Conservation (phyloP, 495 filamentous ascomycete species). For the Podospora pseudoanserina region DNA sequence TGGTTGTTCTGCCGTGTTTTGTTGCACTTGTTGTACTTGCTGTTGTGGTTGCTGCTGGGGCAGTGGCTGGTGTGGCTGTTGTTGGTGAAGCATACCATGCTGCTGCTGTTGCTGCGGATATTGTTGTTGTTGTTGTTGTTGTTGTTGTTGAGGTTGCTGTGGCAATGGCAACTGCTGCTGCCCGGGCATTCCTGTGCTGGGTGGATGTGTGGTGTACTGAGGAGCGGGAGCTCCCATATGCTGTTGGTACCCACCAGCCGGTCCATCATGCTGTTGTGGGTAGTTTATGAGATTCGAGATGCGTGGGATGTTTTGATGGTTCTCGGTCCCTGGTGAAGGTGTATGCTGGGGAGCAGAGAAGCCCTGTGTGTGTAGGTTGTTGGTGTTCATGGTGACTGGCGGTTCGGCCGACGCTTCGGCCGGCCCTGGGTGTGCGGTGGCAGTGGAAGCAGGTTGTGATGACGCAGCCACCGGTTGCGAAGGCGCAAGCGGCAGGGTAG, state of each 20-base stretch:
- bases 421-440: conserved; percentile 28
- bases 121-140: conserved; percentile 21
- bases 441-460: conserved; percentile 18
- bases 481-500: conserved; percentile 18
- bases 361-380: not conserved
- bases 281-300: conserved; percentile 71
- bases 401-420: conserved; percentile 36
- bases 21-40: conserved; percentile 13
- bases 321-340: conserved; percentile 35
- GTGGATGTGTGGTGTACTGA: conserved; percentile 14
- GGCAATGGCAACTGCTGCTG: conserved; percentile 19
- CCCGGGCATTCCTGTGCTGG: not conserved
- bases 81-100: conserved; percentile 16
- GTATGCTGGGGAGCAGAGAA: conserved; percentile 15
- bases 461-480: conserved; percentile 14
- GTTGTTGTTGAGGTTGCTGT: conserved; percentile 23
- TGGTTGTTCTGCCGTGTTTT: conserved; percentile 17
- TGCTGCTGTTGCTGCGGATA: conserved; percentile 22
- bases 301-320: conserved; percentile 57
- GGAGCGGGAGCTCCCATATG: conserved; percentile 16
- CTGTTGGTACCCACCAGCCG: conserved; percentile 30
- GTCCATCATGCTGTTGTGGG: conserved; percentile 48
- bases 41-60: conserved; percentile 16
- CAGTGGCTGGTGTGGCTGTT: conserved; percentile 19
- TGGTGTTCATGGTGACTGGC: conserved; percentile 31